Conservation (phyloP, 1,284 basidiomycete species). For the Polyporus tsugae region DNA sequence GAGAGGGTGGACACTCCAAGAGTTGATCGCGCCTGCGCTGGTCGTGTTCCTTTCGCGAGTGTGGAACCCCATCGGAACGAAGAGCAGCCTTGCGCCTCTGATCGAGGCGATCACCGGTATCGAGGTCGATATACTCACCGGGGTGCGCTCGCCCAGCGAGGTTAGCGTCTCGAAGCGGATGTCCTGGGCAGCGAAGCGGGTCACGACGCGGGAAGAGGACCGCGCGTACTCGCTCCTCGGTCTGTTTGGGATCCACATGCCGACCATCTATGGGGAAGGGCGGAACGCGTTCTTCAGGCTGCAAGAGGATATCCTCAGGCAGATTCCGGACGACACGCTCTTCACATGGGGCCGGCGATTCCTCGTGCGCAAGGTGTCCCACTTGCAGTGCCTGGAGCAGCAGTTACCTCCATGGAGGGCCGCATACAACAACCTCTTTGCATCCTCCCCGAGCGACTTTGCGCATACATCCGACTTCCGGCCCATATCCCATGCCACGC, state of each 20-base stretch:
- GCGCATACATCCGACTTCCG: background rate
- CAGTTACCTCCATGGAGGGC: background rate
- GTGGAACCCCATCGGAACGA: conserved; percentile 7
- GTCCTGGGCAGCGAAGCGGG: conserved; percentile 12
- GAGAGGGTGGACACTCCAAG: conserved; percentile 9
- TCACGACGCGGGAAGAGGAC: conserved; percentile 9
- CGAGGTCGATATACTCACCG: conserved; percentile 1
- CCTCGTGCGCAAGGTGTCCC: background rate
- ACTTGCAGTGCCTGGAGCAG: background rate
- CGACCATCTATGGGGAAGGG: conserved; percentile 8
- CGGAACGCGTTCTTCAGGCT: conserved; percentile 6
- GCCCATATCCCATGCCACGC: background rate
- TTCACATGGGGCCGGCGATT: conserved; percentile 8
- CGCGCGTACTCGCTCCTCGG: conserved; percentile 11
- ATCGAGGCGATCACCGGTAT: conserved; percentile 6
- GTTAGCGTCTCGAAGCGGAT: conserved; percentile 9
- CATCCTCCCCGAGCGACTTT: conserved; percentile 3
- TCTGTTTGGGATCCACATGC: conserved; percentile 9
- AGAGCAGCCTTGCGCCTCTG: background rate
- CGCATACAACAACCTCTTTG: background rate
- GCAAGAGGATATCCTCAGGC: conserved; percentile 11
- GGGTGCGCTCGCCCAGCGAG: background rate
- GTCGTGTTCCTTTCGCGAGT: conserved; percentile 2
- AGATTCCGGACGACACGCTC: conserved; percentile 8
- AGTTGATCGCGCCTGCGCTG: conserved; percentile 3